Evolutionary conservation across 306 rosid species (phyloP), one percentile per base, ranked within the genome.

Genomic region (Gastrolobium villosum): DNA sequence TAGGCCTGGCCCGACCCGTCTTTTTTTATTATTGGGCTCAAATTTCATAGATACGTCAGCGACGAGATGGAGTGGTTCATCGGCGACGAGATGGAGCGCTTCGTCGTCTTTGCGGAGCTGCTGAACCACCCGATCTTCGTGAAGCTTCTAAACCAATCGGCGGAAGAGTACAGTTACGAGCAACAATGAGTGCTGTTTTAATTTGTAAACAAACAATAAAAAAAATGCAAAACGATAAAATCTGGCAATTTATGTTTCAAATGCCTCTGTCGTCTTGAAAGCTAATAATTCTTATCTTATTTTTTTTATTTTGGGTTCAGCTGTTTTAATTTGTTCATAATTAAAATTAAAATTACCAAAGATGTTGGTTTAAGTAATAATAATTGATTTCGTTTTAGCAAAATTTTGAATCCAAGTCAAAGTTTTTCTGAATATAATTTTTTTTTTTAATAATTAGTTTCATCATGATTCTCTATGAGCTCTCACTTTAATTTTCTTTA

Each of bases 61-160:
- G 97, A 92, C 10, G 98, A 95, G 90, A 92, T 92, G 99, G 88
- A n/a, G n/a, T n/a, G n/a, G n/a, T n/a, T n/a, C n/a, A n/a, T 20
- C 26, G 26, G 26, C 1, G 26, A 20, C 26, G 26, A 20, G 26
- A 20, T 20, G 26, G 26, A 88, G 67, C 75, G 94, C 34, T 92
- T 92, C 57, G 97, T 88, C 1, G 94, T 95, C 5, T 69, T 74
- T 53, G 97, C 97, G 0, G 97, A 95, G 81, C 84, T 95, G 5
- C 59, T 95, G 4, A 92, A 95, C 82, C 98, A 95, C 40, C 99
- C 98, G 4, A 59, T 91, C 48, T 95, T 95, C 85, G 88, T 92
- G 3, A 86, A 92, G 82, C 99, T 94, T 1, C 85, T 95, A 26
- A 87, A 92, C 84, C 84, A 83, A 43, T 92, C 98, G 43, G 98